Evolutionary conservation across 2,329 filamentous ascomycete genomes (phyloP), one percentile per base, ranked within the genome.

Genomic region (Aspergillus bombycis): DNA sequence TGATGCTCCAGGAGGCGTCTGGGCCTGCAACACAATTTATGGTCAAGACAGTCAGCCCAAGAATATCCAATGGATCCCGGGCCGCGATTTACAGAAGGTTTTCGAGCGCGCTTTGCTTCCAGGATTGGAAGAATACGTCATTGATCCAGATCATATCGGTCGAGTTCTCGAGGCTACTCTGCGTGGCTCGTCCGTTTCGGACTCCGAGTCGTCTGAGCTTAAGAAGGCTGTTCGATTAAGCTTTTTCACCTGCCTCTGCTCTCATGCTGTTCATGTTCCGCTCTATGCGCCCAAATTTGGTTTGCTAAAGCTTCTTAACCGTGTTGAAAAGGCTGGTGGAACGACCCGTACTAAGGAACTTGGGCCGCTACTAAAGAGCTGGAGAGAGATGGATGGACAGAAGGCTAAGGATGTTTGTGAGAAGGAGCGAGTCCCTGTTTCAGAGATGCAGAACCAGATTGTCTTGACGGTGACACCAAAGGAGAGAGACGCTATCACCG

Each of bases 111-210:
- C 91, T 43, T 78, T 97, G n/a, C 76, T 92, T 23, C 92, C 92
- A 0, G 86, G 85, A 2, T 79, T 97, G 11, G 94, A 97, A 77
- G 95, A 97, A 77, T 96, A 90, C 71, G 84, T 94, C 4, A 86
- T 97, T 68, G 93, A 98, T 73, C 81, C 87, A 4, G 86, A 85
- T 32, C 89, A 95, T 65, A 83, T 97, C 52, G 81, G 85, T 30
- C 86, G 86, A 23, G 84, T 89, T 2, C 75, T 97, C 6, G 83
- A 86, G 64, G 83, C 82, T 36, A 79, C 84, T 0, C 75, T 95
- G 12, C 87, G 89, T 68, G 86, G 86, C 59, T 67, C 72, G 30
- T 63, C 67, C 61, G 68, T 67, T 48, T 53, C 75, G 26, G 71
- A 75, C 21, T 74, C 77, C 23, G 79, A 79, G 53, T 79, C 82